Evolutionary conservation across 768 basidiomycete genomes (phyloP), one percentile per base, ranked within the genome.

Genomic region (Boletus subparvulus): DNA sequence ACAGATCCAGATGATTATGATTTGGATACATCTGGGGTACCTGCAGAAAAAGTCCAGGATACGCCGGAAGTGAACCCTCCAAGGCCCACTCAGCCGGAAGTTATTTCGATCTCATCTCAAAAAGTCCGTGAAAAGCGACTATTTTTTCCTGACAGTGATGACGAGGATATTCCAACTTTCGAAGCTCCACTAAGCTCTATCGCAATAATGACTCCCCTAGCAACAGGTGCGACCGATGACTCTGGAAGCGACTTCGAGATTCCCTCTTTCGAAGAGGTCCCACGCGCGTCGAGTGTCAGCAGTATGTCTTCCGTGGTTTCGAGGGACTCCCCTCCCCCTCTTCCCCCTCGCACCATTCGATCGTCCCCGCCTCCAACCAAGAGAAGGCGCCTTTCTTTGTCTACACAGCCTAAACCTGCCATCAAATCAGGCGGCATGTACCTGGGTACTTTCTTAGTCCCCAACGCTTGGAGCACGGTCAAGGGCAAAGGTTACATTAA

Each of bases 381-480:
- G 70, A 84, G 77, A 62, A 79, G 80, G 26, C 83, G 82, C 14
- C 56, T 81, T 32, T 81, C 77, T 1, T 65, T 69, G 42, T 61
- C 69, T 16, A 39, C 54, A 7, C 58, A 39, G 12, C 46, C 36
- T 19, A 44, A 59, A 62, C 24, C 60, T 58, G 21, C 61, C 49
- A 40, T 59, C 46, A 61, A 50, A 32, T 59, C 43, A 13, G 55
- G 77, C 1, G 75, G 69, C 33, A 61, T 63, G 12, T 91, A 88
- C 65, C 62, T 92, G 28, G 90, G 90, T 12, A 86, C 85, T 47
- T 76, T 90, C 48, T 58, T 90, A 11, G 79, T 90, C 24, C 78
- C 80, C 21, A 86, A 88, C 63, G 90, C 88, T 11, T 92, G 88
- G 88, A 89, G 87, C 60, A 91, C 85, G 40, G 86, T 81, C 14